These are phyloP conservation scores for Yamadazyma diddensiae DNA, from an alignment of 1,139 yeast species.

Conservation along the genomic window DNA sequence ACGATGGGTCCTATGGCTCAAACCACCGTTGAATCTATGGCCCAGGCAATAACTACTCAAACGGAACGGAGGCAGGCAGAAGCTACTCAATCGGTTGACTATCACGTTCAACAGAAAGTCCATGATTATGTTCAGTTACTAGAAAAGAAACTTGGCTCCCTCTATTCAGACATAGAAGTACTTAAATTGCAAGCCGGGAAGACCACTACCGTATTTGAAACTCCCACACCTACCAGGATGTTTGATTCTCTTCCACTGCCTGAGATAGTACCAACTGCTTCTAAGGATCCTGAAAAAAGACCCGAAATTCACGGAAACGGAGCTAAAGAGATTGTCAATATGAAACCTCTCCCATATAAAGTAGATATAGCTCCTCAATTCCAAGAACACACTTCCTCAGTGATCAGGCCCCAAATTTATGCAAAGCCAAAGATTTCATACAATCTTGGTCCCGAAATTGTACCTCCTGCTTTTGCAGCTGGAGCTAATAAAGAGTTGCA, in stretches of 20 bases:
- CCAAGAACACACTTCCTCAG: slow-evolving; percentile 15
- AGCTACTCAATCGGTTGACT: too few species aligned
- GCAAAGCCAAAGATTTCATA: slow-evolving; percentile 23
- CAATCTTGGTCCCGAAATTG: too few species aligned
- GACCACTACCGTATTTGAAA: too few species aligned
- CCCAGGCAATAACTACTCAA: too few species aligned
- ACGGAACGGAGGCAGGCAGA: too few species aligned
- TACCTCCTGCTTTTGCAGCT: neutral
- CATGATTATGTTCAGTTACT: neutral
- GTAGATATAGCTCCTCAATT: slow-evolving; percentile 27
- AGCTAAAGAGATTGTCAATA: slow-evolving; percentile 21
- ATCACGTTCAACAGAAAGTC: neutral
- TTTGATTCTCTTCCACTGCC: too few species aligned
- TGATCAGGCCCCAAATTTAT: slow-evolving; percentile 10
- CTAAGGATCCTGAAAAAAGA: neutral
- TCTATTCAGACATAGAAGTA: neutral
- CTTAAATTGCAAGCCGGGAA: neutral
- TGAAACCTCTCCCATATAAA: slow-evolving; percentile 21
- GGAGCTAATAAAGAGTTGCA: neutral
- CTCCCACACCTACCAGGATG: too few species aligned
- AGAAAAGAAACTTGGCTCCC: neutral
- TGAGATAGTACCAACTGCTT: too few species aligned
- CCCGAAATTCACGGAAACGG: slow-evolving; percentile 8
- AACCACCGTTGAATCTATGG: too few species aligned
- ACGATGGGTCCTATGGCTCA: too few species aligned